Base-by-base conservation (phyloP, 106 monocot species). In the Phalaenopsis equestris region DNA sequence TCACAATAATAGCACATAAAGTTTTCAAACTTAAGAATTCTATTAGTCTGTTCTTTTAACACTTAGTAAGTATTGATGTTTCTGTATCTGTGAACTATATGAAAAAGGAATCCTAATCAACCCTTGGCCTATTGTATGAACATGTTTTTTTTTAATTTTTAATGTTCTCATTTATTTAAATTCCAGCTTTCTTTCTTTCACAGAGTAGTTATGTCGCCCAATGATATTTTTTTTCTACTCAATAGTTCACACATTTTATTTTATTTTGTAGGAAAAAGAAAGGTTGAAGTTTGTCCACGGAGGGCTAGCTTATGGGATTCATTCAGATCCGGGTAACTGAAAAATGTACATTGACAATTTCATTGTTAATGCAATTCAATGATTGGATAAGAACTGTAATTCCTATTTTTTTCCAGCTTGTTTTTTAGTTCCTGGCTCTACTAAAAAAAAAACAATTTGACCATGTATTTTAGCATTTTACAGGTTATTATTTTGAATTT, bases 281-380 rank as follows among this genome's bases (percentile, higher is more conserved):
- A 72, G 52, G 16, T 41, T 4, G 16, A 72, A 15, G 41, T 75
- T 79, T 84, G 79, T 83, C 64, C 86, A 43, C 79, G 91, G 78
- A 94, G 78, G 82, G 94, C 94, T 79, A 83, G 83, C 67, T 90
- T 94, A 72, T 94, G 94, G 94, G 94, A 94, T 85, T 94, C 94
- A 64, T 88, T 94, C 61, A 89, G 83, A 91, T 90, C 91, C 80
- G 89, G 91, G 94, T 94, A 90, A 89, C 67, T 83, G 49, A 81
- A 85, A n/a, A 78, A 80, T 80, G 80, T 82, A 76, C 84, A 80
- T 80, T 84, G 18, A 75, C 75, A 23, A 38, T 36, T 70, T 39
- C 38, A 68, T 82, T 56, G 5, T 45, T 41, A 14, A 18, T 43
- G 42, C 42, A 43, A 16, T 74, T 45, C 74, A 74, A 45, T 74